A percentile compares a stretch with the other conserved stretches of the same genome.
Evolutionary conservation across 73 alveolate species (phyloP).

Genomic region (Breviolum minutum): DNA sequence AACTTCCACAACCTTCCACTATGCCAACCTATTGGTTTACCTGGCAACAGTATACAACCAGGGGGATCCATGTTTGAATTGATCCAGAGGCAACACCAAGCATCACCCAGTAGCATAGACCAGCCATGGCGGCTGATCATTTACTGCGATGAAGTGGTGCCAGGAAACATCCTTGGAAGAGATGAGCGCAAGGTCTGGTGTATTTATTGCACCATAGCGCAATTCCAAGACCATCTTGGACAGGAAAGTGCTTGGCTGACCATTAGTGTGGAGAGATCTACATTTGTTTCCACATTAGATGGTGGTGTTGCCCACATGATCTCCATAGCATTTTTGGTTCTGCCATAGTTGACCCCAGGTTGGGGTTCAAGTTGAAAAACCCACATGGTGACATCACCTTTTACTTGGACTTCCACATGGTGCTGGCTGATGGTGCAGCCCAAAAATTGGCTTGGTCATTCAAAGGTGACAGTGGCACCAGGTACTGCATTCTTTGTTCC

Average conservation of each 20-base stretch:
- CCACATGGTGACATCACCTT: not conserved
- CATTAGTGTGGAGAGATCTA: too few relatives aligned
- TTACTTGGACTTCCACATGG: not conserved
- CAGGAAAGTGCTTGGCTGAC: not conserved
- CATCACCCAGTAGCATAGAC: not conserved
- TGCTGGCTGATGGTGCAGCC: conserved; percentile 43
- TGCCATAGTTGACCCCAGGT: conserved; percentile 9
- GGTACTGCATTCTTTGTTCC: not conserved
- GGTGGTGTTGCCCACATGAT: not conserved
- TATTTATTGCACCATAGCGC: not conserved
- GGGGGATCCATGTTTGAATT: not conserved
- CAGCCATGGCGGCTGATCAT: not conserved
- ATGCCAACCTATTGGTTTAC: conserved; percentile 2
- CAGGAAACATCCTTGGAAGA: too few relatives aligned
- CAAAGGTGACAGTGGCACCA: conserved; percentile 17
- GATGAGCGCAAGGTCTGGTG: conserved; percentile 32
- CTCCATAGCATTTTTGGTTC: not conserved
- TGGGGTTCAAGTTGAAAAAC: not conserved
- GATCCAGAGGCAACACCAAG: conserved; percentile 22
- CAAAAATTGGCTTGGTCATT: conserved; percentile 5
- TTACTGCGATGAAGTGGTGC: conserved; percentile 18
- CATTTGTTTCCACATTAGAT: too few relatives aligned
- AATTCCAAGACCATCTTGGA: too few relatives aligned
- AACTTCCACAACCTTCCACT: not conserved
- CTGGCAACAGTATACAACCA: not conserved